Conservation (phyloP, 495 filamentous ascomycete genomes). For the Daldinia caldariorum region DNA sequence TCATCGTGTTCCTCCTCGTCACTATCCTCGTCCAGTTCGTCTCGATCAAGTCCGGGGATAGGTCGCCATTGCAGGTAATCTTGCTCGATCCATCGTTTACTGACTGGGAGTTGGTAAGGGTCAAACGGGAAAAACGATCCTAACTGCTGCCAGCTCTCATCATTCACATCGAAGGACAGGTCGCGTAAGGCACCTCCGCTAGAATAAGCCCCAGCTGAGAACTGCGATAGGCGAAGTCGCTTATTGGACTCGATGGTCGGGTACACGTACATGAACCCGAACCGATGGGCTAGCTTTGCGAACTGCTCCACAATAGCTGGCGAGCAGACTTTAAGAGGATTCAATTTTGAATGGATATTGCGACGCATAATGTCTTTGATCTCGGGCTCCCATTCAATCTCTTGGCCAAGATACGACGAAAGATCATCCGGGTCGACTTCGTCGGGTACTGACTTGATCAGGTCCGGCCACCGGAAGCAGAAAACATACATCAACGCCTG, state of each 20-base stretch:
- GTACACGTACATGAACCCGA: conserved; percentile 87
- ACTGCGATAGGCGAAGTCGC: conserved; percentile 73
- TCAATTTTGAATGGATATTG: conserved; percentile 85
- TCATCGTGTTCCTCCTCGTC: conserved; percentile 57
- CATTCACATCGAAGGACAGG: conserved; percentile 66
- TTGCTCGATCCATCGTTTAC: conserved; percentile 82
- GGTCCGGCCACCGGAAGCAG: conserved; percentile 96
- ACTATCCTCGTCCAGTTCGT: conserved; percentile 60
- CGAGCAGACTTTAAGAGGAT: conserved; percentile 96
- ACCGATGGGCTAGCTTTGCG: conserved; percentile 82
- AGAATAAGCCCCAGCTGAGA: conserved; percentile 57
- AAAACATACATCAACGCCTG: conserved; percentile 95
- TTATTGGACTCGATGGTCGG: conserved; percentile 92
- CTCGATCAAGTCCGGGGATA: conserved; percentile 72
- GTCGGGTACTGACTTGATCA: conserved; percentile 67
- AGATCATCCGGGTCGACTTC: conserved; percentile 65
- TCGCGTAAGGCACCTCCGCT: conserved; percentile 68
- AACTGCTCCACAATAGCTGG: conserved; percentile 90
- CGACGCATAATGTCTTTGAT: conserved; percentile 75
- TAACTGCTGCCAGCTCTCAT: conserved; percentile 77
- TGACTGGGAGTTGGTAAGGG: conserved; percentile 86
- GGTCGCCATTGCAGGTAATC: conserved; percentile 88
- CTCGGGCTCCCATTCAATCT: conserved; percentile 76
- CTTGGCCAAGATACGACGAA: conserved; percentile 63
- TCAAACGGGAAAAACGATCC: conserved; percentile 98